Conservation (phyloP, 2,329 filamentous ascomycete species). For the Diplodia sapinea region DNA sequence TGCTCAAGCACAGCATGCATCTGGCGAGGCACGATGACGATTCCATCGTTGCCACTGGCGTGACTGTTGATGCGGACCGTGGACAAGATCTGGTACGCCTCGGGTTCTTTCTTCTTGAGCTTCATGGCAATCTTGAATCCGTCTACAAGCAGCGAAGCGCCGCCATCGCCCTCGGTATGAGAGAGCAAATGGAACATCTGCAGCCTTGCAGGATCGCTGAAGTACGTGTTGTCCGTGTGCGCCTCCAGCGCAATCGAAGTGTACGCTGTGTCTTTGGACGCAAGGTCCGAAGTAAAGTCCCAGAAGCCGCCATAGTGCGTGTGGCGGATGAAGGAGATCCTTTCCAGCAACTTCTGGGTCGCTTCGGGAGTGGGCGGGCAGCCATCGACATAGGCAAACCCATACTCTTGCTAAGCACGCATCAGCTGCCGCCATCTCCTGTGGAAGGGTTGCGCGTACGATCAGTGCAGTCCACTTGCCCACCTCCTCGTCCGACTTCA, state of each 20-base stretch:
- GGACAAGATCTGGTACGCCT: slow-evolving; percentile 64
- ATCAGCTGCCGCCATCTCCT: slow-evolving; percentile 31
- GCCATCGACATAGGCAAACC: slow-evolving; percentile 77
- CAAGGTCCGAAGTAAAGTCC: slow-evolving; percentile 89
- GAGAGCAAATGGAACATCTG: slow-evolving; percentile 93
- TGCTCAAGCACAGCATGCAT: slow-evolving; percentile 75
- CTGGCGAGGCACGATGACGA: slow-evolving; percentile 75
- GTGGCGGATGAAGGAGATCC: slow-evolving; percentile 83
- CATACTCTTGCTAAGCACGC: slow-evolving; percentile 64
- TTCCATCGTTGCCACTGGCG: slow-evolving; percentile 84
- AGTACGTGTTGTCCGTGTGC: slow-evolving; percentile 96
- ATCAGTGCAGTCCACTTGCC: slow-evolving; percentile 69
- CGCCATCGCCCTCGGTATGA: slow-evolving; percentile 72
- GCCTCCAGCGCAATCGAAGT: slow-evolving; percentile 81
- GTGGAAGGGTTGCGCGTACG: slow-evolving; percentile 49
- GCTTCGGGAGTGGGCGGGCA: slow-evolving; percentile 72
- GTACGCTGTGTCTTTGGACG: slow-evolving; percentile 89
- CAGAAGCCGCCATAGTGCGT: slow-evolving; percentile 89
- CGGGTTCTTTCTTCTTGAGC: slow-evolving; percentile 60
- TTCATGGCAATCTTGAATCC: slow-evolving; percentile 74
- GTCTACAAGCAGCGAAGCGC: slow-evolving; percentile 82
- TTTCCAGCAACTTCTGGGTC: slow-evolving; percentile 76
- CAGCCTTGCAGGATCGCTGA: slow-evolving; percentile 86
- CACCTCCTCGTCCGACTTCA: slow-evolving; percentile 61
- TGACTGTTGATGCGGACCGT: slow-evolving; percentile 72